Percentiles rank a stretch among this genome's conserved stretches.
These are phyloP conservation scores for Lachancea kluyveri DNA, from an alignment of 805 yeast genomes.

Conservation along the genomic window DNA sequence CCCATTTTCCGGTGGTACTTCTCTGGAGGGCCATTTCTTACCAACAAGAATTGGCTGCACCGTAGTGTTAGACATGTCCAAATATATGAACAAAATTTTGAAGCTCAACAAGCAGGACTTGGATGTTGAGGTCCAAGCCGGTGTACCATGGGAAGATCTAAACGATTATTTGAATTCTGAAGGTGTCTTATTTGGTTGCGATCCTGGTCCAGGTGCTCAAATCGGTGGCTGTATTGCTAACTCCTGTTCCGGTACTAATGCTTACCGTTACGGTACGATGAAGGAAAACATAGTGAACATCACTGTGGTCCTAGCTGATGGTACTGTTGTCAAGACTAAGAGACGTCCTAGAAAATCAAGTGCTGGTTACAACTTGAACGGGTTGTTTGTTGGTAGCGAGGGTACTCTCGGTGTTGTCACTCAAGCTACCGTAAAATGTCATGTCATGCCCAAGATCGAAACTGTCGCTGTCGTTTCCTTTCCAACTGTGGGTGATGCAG, in stretches of 20 bases:
- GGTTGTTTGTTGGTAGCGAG: slow-evolving; percentile 70
- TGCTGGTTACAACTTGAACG: slow-evolving; percentile 75
- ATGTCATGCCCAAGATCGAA: slow-evolving; percentile 59
- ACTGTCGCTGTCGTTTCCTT: slow-evolving; percentile 66
- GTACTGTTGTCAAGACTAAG: slow-evolving; percentile 67
- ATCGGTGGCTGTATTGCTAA: slow-evolving; percentile 77
- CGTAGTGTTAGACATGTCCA: slow-evolving; percentile 51
- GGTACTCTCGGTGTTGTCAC: slow-evolving; percentile 78
- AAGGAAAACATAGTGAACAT: slow-evolving; percentile 62
- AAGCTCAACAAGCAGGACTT: slow-evolving; percentile 55
- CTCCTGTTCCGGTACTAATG: slow-evolving; percentile 76
- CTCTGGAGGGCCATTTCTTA: slow-evolving; percentile 75
- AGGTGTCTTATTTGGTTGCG: slow-evolving; percentile 65
- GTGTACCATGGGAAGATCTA: slow-evolving; percentile 73
- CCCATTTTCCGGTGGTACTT: slow-evolving; percentile 76
- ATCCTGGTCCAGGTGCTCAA: slow-evolving; percentile 75
- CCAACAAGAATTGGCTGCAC: slow-evolving; percentile 65
- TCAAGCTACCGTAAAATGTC: slow-evolving; percentile 66
- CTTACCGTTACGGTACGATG: slow-evolving; percentile 75
- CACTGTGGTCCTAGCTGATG: slow-evolving; percentile 77
- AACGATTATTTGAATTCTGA: slow-evolving; percentile 43
- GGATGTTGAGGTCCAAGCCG: slow-evolving; percentile 71
- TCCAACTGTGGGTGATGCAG: slow-evolving; percentile 62
- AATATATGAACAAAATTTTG: slow-evolving; percentile 50
- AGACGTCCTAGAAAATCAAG: slow-evolving; percentile 71